Evolutionary conservation across 495 filamentous ascomycete species (phyloP).

Genomic region (Aspergillus diversus): DNA sequence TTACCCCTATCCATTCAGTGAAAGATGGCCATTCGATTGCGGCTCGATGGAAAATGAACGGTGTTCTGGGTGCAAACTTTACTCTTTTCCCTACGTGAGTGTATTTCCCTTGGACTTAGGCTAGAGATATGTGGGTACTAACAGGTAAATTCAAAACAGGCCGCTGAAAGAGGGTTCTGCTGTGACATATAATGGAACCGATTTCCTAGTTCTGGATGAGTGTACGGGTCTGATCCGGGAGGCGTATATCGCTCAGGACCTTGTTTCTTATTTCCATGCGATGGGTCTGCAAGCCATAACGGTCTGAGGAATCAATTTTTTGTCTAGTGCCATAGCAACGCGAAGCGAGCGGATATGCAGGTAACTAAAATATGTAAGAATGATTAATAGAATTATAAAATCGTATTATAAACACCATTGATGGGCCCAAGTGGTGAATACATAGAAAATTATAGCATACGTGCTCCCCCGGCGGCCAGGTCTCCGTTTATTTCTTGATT

Average conservation of each 20-base stretch:
- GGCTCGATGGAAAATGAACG: not conserved
- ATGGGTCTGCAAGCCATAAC: constrained; percentile 24
- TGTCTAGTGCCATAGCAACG: too few relatives aligned
- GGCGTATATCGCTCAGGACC: not conserved
- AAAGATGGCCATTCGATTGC: not conserved
- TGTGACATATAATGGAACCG: not conserved
- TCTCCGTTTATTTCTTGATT: too few relatives aligned
- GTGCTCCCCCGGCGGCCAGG: too few relatives aligned
- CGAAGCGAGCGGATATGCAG: too few relatives aligned
- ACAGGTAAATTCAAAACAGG: not conserved
- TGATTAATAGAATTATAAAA: too few relatives aligned
- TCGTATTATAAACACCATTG: too few relatives aligned
- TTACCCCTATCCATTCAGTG: not conserved
- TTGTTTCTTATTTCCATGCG: constrained; percentile 14
- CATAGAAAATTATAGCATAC: too few relatives aligned
- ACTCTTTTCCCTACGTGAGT: not conserved
- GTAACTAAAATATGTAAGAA: too few relatives aligned
- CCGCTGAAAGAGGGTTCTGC: not conserved
- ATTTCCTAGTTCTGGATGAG: not conserved
- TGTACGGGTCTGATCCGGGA: not conserved
- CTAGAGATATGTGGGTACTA: not conserved
- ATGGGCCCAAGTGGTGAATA: too few relatives aligned
- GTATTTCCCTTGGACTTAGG: not conserved
- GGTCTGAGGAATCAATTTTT: constrained; percentile 31
- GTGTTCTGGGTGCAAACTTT: not conserved